These are phyloP conservation scores for Curvularia eragrostidis DNA, from an alignment of 2,329 filamentous ascomycete genomes.

Conservation along the genomic window DNA sequence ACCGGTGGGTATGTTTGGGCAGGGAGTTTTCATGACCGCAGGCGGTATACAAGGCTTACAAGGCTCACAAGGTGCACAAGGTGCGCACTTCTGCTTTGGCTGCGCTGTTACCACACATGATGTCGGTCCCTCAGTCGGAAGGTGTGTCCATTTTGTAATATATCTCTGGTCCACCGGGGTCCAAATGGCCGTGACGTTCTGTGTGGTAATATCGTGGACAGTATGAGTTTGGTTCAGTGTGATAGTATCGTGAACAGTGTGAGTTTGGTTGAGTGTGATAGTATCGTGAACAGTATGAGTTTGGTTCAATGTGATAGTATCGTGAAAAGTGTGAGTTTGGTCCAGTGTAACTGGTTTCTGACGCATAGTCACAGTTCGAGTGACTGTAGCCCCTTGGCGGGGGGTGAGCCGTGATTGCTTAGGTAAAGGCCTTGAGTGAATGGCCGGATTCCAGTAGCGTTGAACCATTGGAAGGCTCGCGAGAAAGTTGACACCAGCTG, in stretches of 20 bases:
- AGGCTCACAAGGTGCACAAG: background rate
- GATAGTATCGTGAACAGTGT: no score
- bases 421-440: background rate
- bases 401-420: background rate
- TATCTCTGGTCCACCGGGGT: background rate
- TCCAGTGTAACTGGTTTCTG: background rate
- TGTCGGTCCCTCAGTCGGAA: background rate
- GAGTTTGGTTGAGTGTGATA: no score
- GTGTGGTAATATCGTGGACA: no score
- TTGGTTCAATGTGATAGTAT: conserved; percentile 5
- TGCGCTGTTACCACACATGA: background rate
- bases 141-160: conserved; percentile 8
- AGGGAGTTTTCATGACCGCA: no score
- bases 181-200: conserved; percentile 1
- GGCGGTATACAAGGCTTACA: no score
- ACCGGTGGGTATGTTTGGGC: background rate
- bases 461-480: background rate
- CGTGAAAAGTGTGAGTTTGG: background rate
- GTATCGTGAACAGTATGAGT: no score
- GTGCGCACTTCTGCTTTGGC: background rate
- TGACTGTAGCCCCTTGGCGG: background rate
- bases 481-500: background rate
- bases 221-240: no score
- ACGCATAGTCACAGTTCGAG: conserved; percentile 1
- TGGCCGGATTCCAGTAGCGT: background rate